These are phyloP conservation scores for Penicillium sp. DNA, from an alignment of 2,329 filamentous ascomycete species.

Conservation along the genomic window DNA sequence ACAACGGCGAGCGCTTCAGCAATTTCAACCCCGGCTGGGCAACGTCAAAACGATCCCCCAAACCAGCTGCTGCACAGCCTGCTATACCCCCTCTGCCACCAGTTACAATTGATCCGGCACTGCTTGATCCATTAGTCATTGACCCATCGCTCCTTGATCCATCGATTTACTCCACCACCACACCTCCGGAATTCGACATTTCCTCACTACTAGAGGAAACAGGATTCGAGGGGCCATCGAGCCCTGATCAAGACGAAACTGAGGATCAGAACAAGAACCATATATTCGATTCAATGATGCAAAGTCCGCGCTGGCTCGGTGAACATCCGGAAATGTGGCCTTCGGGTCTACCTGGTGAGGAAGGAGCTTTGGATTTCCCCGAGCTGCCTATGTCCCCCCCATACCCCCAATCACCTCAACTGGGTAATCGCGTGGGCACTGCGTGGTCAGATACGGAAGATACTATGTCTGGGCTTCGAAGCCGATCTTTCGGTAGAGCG, in stretches of 20 bases:
- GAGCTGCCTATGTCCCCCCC: not conserved
- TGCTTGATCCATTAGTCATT: slow-evolving; percentile 4
- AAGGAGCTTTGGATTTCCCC: slow-evolving; percentile 13
- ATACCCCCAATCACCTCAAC: not conserved
- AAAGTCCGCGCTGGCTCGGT: slow-evolving; percentile 1
- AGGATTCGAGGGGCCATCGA: too few species aligned
- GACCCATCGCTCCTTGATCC: slow-evolving; percentile 1
- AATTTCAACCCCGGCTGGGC: slow-evolving; percentile 2
- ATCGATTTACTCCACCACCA: not conserved
- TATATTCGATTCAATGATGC: slow-evolving; percentile 2
- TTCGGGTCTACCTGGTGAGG: not conserved
- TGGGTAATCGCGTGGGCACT: not conserved
- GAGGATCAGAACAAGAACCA: not conserved
- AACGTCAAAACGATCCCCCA: not conserved
- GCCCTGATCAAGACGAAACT: too few species aligned
- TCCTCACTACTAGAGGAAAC: not conserved
- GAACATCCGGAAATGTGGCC: slow-evolving; percentile 3
- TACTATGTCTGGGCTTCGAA: not conserved
- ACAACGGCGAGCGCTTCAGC: slow-evolving; percentile 1
- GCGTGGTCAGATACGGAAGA: not conserved
- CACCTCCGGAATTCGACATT: not conserved
- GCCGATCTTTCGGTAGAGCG: not conserved
- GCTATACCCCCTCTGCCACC: not conserved
- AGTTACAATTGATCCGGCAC: not conserved
- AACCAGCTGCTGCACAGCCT: not conserved